These are phyloP conservation scores for Choricystis sp. DNA, from an alignment of 139 green algal genomes.

Conservation along the genomic window DNA sequence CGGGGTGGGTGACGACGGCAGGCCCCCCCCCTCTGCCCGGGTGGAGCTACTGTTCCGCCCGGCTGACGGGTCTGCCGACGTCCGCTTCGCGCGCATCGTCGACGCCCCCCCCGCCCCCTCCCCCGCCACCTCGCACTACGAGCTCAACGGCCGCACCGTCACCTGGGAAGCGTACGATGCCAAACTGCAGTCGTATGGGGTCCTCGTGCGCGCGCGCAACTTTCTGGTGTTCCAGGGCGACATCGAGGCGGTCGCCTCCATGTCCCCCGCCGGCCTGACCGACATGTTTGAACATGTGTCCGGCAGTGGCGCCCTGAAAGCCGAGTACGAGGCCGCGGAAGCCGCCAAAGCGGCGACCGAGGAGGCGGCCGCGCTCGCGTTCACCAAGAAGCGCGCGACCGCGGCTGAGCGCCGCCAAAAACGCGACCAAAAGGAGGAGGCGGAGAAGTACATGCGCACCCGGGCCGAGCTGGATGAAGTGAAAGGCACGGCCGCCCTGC, in stretches of 20 bases:
- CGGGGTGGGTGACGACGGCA: conserved; percentile 1
- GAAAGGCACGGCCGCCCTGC: not conserved
- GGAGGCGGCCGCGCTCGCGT: conserved; percentile 37
- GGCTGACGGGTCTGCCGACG: conserved; percentile 34
- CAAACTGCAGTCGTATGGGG: conserved; percentile 55
- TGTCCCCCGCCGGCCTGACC: conserved; percentile 66
- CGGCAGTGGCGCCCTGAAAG: conserved; percentile 29
- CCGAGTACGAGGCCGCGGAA: conserved; percentile 53
- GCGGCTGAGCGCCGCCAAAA: conserved; percentile 67
- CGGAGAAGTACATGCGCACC: conserved; percentile 63
- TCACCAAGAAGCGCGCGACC: conserved; percentile 57
- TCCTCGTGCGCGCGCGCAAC: conserved; percentile 90
- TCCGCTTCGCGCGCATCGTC: conserved; percentile 65
- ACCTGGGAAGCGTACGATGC: conserved; percentile 73
- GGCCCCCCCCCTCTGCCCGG: conserved; percentile 14
- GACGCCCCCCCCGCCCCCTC: not conserved
- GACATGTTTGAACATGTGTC: conserved; percentile 81
- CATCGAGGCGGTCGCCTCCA: conserved; percentile 84
- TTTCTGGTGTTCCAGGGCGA: conserved; percentile 99
- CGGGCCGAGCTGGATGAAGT: conserved; percentile 51
- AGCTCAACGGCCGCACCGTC: conserved; percentile 50
- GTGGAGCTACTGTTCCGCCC: conserved; percentile 62
- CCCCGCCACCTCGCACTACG: conserved; percentile 51
- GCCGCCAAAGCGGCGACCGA: conserved; percentile 37
- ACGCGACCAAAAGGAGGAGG: conserved; percentile 96